Evolutionary conservation across 305 asterid genomes (phyloP).

Genomic region (Fraxinus baroniana): DNA sequence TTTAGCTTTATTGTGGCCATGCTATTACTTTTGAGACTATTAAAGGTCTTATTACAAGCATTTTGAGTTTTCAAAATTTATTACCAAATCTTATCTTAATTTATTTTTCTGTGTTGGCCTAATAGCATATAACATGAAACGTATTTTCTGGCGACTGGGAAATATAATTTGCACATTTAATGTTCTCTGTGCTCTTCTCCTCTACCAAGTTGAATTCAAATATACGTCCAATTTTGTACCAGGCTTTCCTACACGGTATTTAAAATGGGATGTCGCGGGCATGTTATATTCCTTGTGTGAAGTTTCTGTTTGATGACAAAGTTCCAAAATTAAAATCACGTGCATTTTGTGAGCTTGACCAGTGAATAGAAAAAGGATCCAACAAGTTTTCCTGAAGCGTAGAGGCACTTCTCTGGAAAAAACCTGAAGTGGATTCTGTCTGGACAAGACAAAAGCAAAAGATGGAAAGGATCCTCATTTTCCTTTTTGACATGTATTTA

Average conservation of each 20-base stretch:
- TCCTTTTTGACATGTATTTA: background rate
- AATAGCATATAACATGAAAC: background rate
- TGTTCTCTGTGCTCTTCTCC: background rate
- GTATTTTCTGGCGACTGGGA: background rate
- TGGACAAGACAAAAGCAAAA: conserved; percentile 9
- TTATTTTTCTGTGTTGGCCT: background rate
- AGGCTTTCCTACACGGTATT: background rate
- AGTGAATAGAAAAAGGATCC: background rate
- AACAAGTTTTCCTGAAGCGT: background rate
- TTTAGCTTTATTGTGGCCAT: background rate
- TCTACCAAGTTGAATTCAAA: background rate
- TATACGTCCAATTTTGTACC: background rate
- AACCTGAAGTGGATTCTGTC: background rate
- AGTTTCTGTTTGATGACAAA: conserved; percentile 3
- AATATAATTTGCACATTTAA: background rate
- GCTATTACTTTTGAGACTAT: background rate
- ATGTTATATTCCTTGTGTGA: conserved; percentile 1
- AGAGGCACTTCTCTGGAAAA: background rate
- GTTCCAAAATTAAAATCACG: conserved; percentile 2
- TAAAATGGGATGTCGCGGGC: background rate
- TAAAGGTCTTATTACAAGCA: background rate
- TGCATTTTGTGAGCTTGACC: background rate
- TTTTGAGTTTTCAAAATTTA: background rate
- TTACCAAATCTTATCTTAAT: background rate
- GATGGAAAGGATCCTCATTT: background rate